These are phyloP conservation scores for Taxawa tesnikishii DNA, from an alignment of 2,329 filamentous ascomycete genomes.

Conservation along the genomic window DNA sequence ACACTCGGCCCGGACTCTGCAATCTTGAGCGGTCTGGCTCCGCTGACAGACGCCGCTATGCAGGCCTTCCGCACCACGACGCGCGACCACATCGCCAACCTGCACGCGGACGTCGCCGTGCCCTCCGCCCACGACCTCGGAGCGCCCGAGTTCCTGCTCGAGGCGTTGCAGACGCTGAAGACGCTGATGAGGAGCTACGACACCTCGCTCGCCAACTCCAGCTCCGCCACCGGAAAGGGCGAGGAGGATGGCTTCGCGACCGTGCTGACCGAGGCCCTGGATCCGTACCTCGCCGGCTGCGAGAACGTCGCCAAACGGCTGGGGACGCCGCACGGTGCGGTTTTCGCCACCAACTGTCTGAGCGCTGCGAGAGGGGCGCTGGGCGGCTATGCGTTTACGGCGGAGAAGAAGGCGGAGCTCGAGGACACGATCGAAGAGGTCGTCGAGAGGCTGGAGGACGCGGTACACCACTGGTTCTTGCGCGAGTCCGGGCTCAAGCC, in stretches of 20 bases:
- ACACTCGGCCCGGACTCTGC: conserved; percentile 58
- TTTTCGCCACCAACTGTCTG: conserved; percentile 65
- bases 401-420: conserved; percentile 28
- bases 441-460: conserved; percentile 40
- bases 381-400: conserved; percentile 51
- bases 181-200: conserved; percentile 79
- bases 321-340: conserved; percentile 42
- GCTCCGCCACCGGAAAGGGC: conserved; percentile 27
- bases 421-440: conserved; percentile 17
- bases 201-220: conserved; percentile 54
- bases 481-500: conserved; percentile 59
- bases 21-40: conserved; percentile 55
- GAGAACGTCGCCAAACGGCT: conserved; percentile 54
- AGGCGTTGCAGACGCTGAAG: conserved; percentile 66
- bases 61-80: conserved; percentile 72
- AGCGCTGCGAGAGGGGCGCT: conserved; percentile 46
- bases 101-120: conserved; percentile 60
- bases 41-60: conserved; percentile 63
- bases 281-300: conserved; percentile 73
- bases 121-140: conserved; percentile 58
- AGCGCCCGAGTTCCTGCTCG: conserved; percentile 67
- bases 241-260: conserved; percentile 57
- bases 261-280: conserved; percentile 66
- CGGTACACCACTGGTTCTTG: conserved; percentile 55
- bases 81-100: conserved; percentile 63